Evolutionary conservation across 257 asterid species (phyloP).

Genomic region (Fraxinus quadrangulata): DNA sequence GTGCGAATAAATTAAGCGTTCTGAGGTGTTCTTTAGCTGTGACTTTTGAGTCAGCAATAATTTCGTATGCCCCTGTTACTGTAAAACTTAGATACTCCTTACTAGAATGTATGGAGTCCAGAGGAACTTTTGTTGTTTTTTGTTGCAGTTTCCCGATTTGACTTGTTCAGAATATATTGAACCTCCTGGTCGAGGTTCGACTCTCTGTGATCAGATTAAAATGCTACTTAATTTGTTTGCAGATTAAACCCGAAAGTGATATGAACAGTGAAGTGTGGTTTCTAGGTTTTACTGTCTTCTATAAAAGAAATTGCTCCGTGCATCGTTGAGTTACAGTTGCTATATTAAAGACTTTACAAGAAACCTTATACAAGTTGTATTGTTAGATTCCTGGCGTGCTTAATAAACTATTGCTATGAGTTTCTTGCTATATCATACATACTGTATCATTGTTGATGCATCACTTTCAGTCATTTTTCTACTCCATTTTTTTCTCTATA

Average conservation of each 20-base stretch:
- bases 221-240: not conserved
- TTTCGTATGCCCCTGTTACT: not conserved
- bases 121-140: not conserved
- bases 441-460: constrained; percentile 6
- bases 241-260: too few relatives aligned
- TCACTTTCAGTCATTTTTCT: not conserved
- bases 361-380: not conserved
- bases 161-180: not conserved
- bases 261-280: too few relatives aligned
- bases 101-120: not conserved
- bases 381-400: not conserved
- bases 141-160: not conserved
- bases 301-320: not conserved
- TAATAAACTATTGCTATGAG: not conserved
- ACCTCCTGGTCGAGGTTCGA: not conserved
- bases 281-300: not conserved
- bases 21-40: not conserved
- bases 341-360: not conserved
- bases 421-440: constrained; percentile 1
- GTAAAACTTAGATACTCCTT: not conserved
- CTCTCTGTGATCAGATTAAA: not conserved
- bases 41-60: not conserved
- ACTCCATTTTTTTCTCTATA: not conserved
- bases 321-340: not conserved
- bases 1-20: not conserved